These are phyloP conservation scores for Diaporthe helianthi DNA, from an alignment of 2,329 filamentous ascomycete species.

Conservation along the genomic window DNA sequence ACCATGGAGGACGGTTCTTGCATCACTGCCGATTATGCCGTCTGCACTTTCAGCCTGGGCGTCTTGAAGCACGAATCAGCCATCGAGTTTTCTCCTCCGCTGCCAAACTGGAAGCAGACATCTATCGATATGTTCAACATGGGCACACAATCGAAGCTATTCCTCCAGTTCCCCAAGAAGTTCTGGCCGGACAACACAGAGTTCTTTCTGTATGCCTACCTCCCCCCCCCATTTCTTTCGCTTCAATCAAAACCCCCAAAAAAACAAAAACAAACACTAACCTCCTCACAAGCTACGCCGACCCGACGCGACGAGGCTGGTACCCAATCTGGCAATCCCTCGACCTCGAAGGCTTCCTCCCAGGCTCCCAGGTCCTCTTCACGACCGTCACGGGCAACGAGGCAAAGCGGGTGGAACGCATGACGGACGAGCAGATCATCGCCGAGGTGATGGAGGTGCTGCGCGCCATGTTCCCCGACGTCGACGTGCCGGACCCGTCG, in stretches of 20 bases:
- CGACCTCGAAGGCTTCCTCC: slow-evolving; percentile 2
- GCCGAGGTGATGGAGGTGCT: slow-evolving; percentile 4
- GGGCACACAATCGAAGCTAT: slow-evolving; percentile 2
- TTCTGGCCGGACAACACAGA: slow-evolving; percentile 4
- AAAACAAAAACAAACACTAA: not conserved
- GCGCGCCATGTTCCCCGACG: slow-evolving; percentile 6
- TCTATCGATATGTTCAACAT: not conserved
- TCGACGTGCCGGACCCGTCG: not conserved
- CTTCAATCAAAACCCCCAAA: too few species aligned
- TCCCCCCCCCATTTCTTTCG: not conserved
- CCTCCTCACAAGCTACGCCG: not conserved
- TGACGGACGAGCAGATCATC: not conserved
- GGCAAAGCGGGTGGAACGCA: slow-evolving; percentile 3
- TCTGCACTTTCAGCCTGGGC: slow-evolving; percentile 7
- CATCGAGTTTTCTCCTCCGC: not conserved
- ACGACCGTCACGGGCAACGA: not conserved
- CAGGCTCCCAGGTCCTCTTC: not conserved
- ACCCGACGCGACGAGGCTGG: slow-evolving; percentile 5
- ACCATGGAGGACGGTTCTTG: not conserved
- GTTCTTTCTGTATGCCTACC: slow-evolving; percentile 10
- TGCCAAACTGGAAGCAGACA: not conserved
- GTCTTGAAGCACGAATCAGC: not conserved
- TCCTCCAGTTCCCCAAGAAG: not conserved
- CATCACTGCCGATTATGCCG: not conserved
- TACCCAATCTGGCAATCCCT: slow-evolving; percentile 10